A percentile compares a stretch with the other conserved stretches of the same genome.
These are phyloP conservation scores for Podaxis sp. DNA, from an alignment of 768 basidiomycete genomes.

Conservation along the genomic window DNA sequence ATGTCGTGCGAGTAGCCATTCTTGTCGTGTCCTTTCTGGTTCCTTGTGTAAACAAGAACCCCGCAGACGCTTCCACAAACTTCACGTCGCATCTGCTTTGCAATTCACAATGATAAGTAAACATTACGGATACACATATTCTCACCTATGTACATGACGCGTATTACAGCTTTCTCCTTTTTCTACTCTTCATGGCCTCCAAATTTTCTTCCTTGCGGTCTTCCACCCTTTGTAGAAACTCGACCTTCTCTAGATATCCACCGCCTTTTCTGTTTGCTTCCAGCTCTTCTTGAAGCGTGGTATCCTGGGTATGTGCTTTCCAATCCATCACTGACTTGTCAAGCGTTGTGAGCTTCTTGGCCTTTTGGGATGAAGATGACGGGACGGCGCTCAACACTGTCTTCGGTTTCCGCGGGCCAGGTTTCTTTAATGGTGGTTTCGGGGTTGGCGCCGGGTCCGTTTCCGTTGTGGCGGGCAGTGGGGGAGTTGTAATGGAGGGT, in stretches of 20 bases:
- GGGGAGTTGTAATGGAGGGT: constrained; percentile 12
- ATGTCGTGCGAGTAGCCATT: constrained; percentile 13
- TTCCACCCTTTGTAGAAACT: constrained; percentile 76
- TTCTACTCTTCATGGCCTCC: constrained; percentile 53
- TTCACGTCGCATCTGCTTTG: not conserved
- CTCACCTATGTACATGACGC: constrained; percentile 8
- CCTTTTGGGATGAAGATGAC: constrained; percentile 38
- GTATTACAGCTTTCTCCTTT: constrained; percentile 42
- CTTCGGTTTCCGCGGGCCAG: constrained; percentile 69
- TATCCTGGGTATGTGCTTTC: constrained; percentile 56
- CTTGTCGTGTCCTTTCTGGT: not conserved
- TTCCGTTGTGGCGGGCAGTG: constrained; percentile 11
- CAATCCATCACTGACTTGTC: constrained; percentile 90
- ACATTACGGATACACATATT: not conserved
- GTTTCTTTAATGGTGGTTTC: constrained; percentile 38
- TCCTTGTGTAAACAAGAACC: not conserved
- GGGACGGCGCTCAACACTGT: constrained; percentile 55
- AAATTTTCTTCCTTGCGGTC: constrained; percentile 65
- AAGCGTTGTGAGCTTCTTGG: constrained; percentile 78
- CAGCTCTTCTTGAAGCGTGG: constrained; percentile 65
- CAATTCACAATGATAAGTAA: not conserved
- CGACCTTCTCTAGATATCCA: constrained; percentile 83
- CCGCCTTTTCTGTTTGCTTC: constrained; percentile 70
- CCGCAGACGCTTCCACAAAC: not conserved
- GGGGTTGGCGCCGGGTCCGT: constrained; percentile 17